These are phyloP conservation scores for Neurospora pannonica DNA, from an alignment of 495 filamentous ascomycete genomes.

Conservation along the genomic window DNA sequence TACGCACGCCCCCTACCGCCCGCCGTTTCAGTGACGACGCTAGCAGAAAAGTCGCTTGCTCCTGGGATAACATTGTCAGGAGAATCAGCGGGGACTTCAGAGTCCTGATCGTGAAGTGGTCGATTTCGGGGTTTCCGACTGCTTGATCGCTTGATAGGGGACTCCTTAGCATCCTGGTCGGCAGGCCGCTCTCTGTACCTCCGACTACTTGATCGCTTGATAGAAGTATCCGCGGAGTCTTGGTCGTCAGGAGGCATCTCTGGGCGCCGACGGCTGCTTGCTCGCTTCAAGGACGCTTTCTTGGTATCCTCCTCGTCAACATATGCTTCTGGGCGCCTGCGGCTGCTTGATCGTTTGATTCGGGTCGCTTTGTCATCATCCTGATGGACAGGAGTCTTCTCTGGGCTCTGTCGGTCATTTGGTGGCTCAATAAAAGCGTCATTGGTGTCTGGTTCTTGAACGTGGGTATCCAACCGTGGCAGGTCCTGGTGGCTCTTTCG, in stretches of 20 bases:
- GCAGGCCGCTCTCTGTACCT: background rate
- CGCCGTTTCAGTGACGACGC: conserved; percentile 26
- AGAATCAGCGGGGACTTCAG: background rate
- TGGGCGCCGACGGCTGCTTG: background rate
- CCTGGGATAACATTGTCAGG: conserved; percentile 4
- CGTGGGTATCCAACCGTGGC: conserved; percentile 24
- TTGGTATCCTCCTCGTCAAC: background rate
- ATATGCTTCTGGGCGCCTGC: background rate
- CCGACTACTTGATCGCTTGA: background rate
- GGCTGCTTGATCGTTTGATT: conserved; percentile 3
- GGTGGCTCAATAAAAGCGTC: conserved; percentile 9
- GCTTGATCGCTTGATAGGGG: background rate
- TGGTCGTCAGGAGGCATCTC: background rate
- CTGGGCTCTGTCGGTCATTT: conserved; percentile 13
- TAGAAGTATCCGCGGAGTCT: background rate
- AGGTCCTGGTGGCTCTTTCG: conserved; percentile 30
- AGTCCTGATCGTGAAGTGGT: background rate
- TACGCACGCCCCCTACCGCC: conserved; percentile 32
- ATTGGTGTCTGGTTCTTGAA: conserved; percentile 3
- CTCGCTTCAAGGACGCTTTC: background rate
- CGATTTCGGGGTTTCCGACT: background rate
- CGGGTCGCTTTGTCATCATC: background rate
- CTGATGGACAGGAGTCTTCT: conserved; percentile 15
- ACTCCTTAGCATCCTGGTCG: background rate
- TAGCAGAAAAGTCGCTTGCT: conserved; percentile 18